phyloP scores from a whole-genome alignment of 2,329 filamentous ascomycete genomes.

The Thielaviopsis musarum region DNA sequence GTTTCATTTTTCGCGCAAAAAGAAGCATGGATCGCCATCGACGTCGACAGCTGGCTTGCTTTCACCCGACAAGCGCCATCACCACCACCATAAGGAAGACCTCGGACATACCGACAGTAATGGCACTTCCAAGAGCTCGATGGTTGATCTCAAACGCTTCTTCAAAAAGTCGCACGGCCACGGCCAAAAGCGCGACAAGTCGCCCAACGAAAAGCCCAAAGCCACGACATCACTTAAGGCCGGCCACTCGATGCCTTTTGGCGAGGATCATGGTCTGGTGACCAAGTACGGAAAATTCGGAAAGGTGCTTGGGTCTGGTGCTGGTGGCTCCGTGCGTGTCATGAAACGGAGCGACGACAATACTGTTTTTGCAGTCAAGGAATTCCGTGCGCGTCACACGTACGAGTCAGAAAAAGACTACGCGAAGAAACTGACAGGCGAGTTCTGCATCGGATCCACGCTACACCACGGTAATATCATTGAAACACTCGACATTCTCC shows the following conservation, averaged over 20 bases:
- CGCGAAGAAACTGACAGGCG: conserved; percentile 92
- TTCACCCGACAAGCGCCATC: conserved; percentile 32
- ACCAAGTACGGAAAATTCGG: conserved; percentile 94
- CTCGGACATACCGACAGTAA: conserved; percentile 15
- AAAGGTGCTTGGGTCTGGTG: conserved; percentile 81
- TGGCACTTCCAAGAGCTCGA: conserved; percentile 47
- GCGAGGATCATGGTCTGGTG: conserved; percentile 77
- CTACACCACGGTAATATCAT: conserved; percentile 97
- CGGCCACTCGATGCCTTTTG: conserved; percentile 52
- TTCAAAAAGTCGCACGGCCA: conserved; percentile 54
- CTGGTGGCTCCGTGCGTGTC: conserved; percentile 81
- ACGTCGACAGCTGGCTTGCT: conserved; percentile 32
- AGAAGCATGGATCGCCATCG: conserved; percentile 43
- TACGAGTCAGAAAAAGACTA: conserved; percentile 94
- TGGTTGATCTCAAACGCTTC: conserved; percentile 92
- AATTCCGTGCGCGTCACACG: conserved; percentile 79
- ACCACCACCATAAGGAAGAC: conserved; percentile 7
- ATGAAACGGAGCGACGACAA: conserved; percentile 89
- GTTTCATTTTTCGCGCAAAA: conserved; percentile 68
- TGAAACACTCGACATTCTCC: conserved; percentile 89
- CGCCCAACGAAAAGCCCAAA: conserved; percentile 43
- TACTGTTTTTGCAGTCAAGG: conserved; percentile 92
- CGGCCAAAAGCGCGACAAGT: conserved; percentile 48
- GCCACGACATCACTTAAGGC: conserved; percentile 39
- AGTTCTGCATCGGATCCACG: conserved; percentile 95